These are phyloP conservation scores for Scheffersomyces titani DNA, from an alignment of 1,139 yeast species.

Conservation along the genomic window DNA sequence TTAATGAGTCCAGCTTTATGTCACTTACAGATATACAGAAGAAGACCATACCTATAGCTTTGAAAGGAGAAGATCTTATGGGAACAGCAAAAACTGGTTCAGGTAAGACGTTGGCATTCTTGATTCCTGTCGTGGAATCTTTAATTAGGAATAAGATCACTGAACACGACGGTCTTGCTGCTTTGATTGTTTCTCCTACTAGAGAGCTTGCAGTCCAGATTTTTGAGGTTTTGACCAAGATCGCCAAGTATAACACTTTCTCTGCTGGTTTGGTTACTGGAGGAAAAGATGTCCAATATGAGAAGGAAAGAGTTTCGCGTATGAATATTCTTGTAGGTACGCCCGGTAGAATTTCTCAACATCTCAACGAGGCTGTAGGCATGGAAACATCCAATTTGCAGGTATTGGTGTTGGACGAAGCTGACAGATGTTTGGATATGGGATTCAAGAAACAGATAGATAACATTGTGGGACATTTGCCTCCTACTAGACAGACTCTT, in stretches of 20 bases:
- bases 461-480: conserved; percentile 79
- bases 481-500: conserved; percentile 84
- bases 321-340: conserved; percentile 92
- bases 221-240: conserved; percentile 82
- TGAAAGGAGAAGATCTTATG: conserved; percentile 80
- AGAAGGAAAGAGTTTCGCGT: conserved; percentile 78
- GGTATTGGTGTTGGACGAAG: conserved; percentile 87
- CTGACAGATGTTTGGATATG: conserved; percentile 95
- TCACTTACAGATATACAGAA: conserved; percentile 85
- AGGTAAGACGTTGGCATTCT: conserved; percentile 91
- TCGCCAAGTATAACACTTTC: conserved; percentile 77
- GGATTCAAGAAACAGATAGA: conserved; percentile 91
- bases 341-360: conserved; percentile 94
- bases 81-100: conserved; percentile 98
- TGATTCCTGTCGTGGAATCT: conserved; percentile 79
- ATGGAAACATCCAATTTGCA: conserved; percentile 80
- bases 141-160: conserved; percentile 77
- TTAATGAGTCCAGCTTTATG: conserved; percentile 70
- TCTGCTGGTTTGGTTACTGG: conserved; percentile 97
- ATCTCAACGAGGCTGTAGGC: conserved; percentile 90
- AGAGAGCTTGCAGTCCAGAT: conserved; percentile 94
- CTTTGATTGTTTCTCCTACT: conserved; percentile 88
- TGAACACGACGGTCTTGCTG: conserved; percentile 90
- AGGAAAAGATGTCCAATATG: conserved; percentile 89
- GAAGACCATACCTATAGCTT: conserved; percentile 72